A percentile compares a stretch with the other conserved stretches of the same genome.
Conservation (phyloP, 768 basidiomycete genomes). For the Xanthoconium purpureum region DNA sequence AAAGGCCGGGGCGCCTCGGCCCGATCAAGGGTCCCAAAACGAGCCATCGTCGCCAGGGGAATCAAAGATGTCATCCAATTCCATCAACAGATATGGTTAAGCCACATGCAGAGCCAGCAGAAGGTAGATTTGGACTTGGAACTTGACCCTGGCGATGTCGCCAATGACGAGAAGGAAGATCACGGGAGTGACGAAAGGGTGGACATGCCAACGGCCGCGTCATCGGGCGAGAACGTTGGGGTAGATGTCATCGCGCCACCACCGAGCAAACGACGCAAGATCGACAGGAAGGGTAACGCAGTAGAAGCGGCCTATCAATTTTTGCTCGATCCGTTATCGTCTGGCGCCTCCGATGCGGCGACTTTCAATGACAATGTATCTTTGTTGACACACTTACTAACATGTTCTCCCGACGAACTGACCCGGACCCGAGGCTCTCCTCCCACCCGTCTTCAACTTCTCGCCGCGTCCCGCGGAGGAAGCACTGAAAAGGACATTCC, state of each 20-base stretch:
- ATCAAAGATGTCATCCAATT: constrained; percentile 69
- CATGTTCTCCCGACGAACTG: constrained; percentile 36
- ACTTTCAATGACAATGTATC: constrained; percentile 24
- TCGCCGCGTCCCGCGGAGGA: constrained; percentile 58
- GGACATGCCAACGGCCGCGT: constrained; percentile 8
- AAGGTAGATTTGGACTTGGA: constrained; percentile 41
- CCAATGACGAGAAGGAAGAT: constrained; percentile 34
- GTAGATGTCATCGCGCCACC: constrained; percentile 2
- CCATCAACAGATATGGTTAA: constrained; percentile 58
- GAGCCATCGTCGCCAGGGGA: constrained; percentile 63
- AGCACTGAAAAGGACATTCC: constrained; percentile 45
- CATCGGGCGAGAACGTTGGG: background rate
- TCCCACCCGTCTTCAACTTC: constrained; percentile 67
- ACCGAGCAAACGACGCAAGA: constrained; percentile 33
- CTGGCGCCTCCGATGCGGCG: constrained; percentile 17
- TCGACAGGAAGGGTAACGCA: constrained; percentile 20
- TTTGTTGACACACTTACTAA: constrained; percentile 54
- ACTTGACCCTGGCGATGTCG: constrained; percentile 28
- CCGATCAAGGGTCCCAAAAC: constrained; percentile 58
- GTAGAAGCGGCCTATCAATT: constrained; percentile 51
- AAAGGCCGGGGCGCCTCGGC: constrained; percentile 36
- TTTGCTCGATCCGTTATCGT: constrained; percentile 55
- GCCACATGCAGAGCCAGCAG: constrained; percentile 35
- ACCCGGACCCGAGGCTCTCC: constrained; percentile 22
- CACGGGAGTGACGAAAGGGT: constrained; percentile 20